Conservation (phyloP, 2,329 filamentous ascomycete species). For the Aurifilum marmelostoma region DNA sequence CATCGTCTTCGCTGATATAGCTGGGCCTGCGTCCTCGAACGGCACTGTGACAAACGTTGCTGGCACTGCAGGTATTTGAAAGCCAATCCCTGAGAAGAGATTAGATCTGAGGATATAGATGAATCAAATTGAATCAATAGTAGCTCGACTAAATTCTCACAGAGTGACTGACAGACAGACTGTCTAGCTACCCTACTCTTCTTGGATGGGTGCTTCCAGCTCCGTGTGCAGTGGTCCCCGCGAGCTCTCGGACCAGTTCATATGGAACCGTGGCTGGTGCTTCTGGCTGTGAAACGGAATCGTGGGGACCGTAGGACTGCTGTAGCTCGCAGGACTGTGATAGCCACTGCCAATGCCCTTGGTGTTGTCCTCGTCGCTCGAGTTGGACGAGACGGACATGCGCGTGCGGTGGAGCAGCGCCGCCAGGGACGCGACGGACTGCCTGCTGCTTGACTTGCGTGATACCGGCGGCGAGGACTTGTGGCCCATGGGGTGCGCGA, state of each 20-base stretch:
- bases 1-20: constrained; percentile 18
- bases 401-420: constrained; percentile 14
- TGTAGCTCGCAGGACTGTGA: background rate
- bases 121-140: background rate
- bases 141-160: background rate
- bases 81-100: background rate
- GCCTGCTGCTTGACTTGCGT: background rate
- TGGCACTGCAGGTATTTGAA: constrained; percentile 18
- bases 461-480: background rate
- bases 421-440: constrained; percentile 4
- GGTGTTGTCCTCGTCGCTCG: constrained; percentile 6
- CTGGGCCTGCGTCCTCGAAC: constrained; percentile 1
- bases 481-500: background rate
- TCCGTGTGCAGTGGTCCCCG: background rate
- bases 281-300: background rate
- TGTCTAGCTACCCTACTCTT: too few species aligned
- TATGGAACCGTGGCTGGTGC: constrained; percentile 9
- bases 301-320: background rate
- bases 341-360: background rate
- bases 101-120: background rate
- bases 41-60: constrained; percentile 1
- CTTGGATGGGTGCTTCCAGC: constrained; percentile 11
- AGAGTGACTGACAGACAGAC: background rate
- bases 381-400: constrained; percentile 18
- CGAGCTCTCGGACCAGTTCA: constrained; percentile 17